Base-by-base conservation (phyloP, 441 rosid genomes). In the Euphorbia schlechtendalii region DNA sequence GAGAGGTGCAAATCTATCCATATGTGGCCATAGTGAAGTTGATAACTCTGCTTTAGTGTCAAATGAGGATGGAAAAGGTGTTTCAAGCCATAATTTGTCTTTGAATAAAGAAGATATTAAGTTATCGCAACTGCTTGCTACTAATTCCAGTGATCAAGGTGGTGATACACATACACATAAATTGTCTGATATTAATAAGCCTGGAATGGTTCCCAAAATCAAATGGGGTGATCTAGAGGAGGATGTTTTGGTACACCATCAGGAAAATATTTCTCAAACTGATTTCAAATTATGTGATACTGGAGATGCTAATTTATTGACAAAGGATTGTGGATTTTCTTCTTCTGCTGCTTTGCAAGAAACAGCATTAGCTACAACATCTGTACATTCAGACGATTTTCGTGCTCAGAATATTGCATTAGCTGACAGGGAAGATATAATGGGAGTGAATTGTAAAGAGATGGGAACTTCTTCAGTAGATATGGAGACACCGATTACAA, bases 151-250 rank as follows among this genome's bases (percentile, higher is more conserved):
- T 68, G 60, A 64, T 54, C 63, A 62, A 69, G 67, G 32, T 51
- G 74, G 38, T 34, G 77, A 64, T 72, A 62, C 63, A 54, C 65
- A 49, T 66, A 59, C 65, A 54, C 63, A 40, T 66, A 70, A 61
- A 60, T 15, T 36, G 17, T 41, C 54, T 36, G 68, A n/a, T 55
- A 68, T 65, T 45, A 73, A 72, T 59, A 76, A 74, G 60, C 71
- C 74, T 64, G 63, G 56, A 25, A 68, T 54, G 43, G 68, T 74
- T 73, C 83, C 76, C 30, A 86, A 80, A 69, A 75, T 86, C 62
- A 86, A 74, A 78, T 82, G 87, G 87, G 89, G 87, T 58, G 84
- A 76, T 79, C 74, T 83, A 60, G 87, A 82, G 72, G 84, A 78
- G 59, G 82, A 82, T 73, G 69, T 73, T 77, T 60, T 81, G 63